Evolutionary conservation across 345 rosid species (phyloP), one percentile per base, ranked within the genome.

Genomic region (Draba incana): DNA sequence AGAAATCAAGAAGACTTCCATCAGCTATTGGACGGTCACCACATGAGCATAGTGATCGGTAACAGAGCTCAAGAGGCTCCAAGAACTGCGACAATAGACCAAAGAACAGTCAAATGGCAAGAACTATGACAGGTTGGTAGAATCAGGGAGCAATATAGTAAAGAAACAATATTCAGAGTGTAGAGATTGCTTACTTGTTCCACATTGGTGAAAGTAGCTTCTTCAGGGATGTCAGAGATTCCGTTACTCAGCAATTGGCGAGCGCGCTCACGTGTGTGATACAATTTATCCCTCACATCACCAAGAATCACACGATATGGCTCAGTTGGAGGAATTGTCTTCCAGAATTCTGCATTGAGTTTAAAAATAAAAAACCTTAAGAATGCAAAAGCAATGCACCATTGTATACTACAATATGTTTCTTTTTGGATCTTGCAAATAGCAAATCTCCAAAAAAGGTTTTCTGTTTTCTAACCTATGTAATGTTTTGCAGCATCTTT

Each of bases 1-100:
- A 66, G 87, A 95, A 92, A 81, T 95, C 99, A 30, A 95, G 99
- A 71, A 95, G 99, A 85, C 85, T 91, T 52, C 99, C 99, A 75
- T 95, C 99, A 60, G 99, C 98, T 74, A 95, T 92, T 45, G 98
- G 61, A 6, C 84, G 88, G 79, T 95, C 99, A 69, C 99, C 99
- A 45, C 96, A 88, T 41, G 85, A 61, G 67, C 97, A 95, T 31
- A 92, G 92, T 6, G 99, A 95, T 62, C 92, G 81, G 79, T 92
- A 95, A 70, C 97, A 89, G 59, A 92, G 92, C 77, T 92, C 99
- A 57, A 95, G 97, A 46, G 99, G 99, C 66, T 92, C 97, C 90
- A 95, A 77, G 83, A 95, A 86, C 99, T 91, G 77, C 67, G 59
- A 13, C 44, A 55, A 48, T 24, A 48, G 39, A 68, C 52, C 6